Conservation (phyloP, 2,329 filamentous ascomycete genomes). For the Phaeomoniella chlamydospora region DNA sequence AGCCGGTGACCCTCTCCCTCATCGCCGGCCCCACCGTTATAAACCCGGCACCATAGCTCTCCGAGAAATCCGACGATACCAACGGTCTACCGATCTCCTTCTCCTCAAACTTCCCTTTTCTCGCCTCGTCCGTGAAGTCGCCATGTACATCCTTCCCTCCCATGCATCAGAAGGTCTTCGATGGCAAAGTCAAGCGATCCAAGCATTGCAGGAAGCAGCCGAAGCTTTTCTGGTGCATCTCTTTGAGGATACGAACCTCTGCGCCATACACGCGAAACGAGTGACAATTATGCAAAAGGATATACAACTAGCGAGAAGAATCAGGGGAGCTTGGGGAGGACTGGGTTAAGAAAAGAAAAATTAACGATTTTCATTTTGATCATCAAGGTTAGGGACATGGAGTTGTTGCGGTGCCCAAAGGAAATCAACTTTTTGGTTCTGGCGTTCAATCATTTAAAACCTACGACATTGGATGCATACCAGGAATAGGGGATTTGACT, state of each 20-base stretch:
- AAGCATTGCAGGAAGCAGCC: slow-evolving; percentile 86
- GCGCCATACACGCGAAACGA: slow-evolving; percentile 90
- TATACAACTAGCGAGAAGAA: slow-evolving; percentile 77
- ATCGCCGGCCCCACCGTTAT: slow-evolving; percentile 47
- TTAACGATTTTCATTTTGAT: too few relatives aligned
- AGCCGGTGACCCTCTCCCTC: slow-evolving; percentile 63
- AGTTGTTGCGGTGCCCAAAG: too few relatives aligned
- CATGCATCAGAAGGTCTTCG: slow-evolving; percentile 54
- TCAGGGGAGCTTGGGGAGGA: slow-evolving; percentile 65
- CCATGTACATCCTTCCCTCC: slow-evolving; percentile 43
- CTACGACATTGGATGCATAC: too few relatives aligned
- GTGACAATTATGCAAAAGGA: slow-evolving; percentile 98
- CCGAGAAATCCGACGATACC: slow-evolving; percentile 81
- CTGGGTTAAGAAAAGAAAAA: too few relatives aligned
- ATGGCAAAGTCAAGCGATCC: slow-evolving; percentile 93
- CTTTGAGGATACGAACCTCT: slow-evolving; percentile 94
- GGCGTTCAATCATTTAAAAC: too few relatives aligned
- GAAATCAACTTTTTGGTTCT: too few relatives aligned
- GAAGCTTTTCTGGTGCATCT: slow-evolving; percentile 91
- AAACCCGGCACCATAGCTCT: slow-evolving; percentile 72
- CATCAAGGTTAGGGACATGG: too few relatives aligned
- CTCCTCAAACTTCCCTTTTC: slow-evolving; percentile 44
- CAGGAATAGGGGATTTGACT: too few relatives aligned
- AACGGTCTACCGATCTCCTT: slow-evolving; percentile 77
- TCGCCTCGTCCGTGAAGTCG: slow-evolving; percentile 35